Percentiles rank a stretch among this genome's conserved stretches.
Conservation (phyloP, 805 yeast species). For the Candida railenensis region DNA sequence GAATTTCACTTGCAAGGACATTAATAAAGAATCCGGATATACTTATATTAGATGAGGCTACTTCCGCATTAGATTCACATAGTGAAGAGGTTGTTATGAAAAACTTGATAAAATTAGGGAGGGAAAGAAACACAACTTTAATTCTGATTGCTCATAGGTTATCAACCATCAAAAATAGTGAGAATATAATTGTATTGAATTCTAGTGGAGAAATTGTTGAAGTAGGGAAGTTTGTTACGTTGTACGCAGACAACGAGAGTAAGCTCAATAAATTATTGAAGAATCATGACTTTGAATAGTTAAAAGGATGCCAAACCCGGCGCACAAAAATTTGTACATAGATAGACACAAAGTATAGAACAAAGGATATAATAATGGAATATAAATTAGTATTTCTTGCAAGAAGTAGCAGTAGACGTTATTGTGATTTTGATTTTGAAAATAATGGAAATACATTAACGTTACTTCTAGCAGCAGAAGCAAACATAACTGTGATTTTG, state of each 20-base stretch:
- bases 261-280: conserved; percentile 36
- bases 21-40: conserved; percentile 74
- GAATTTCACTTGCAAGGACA: conserved; percentile 89
- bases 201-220: conserved; percentile 58
- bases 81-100: conserved; percentile 83
- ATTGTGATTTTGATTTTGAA: too few species aligned
- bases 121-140: conserved; percentile 59
- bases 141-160: conserved; percentile 91
- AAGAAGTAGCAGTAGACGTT: too few species aligned
- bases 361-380: not conserved
- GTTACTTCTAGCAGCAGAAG: too few species aligned
- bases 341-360: not conserved
- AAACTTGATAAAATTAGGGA: conserved; percentile 58
- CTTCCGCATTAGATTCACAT: conserved; percentile 88
- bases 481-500: too few species aligned
- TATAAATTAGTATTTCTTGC: not conserved
- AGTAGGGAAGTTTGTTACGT: conserved; percentile 45
- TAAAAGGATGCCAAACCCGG: not conserved
- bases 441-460: too few species aligned
- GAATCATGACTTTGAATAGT: conserved; percentile 16
- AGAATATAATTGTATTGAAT: conserved; percentile 71
- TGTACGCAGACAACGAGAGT: conserved; percentile 27
- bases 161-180: conserved; percentile 81
- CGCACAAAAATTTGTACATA: not conserved
- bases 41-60: conserved; percentile 89